Evolutionary conservation across 257 asterid genomes (phyloP), one percentile per base, ranked within the genome.

Genomic region (Capsicum baccatum): DNA sequence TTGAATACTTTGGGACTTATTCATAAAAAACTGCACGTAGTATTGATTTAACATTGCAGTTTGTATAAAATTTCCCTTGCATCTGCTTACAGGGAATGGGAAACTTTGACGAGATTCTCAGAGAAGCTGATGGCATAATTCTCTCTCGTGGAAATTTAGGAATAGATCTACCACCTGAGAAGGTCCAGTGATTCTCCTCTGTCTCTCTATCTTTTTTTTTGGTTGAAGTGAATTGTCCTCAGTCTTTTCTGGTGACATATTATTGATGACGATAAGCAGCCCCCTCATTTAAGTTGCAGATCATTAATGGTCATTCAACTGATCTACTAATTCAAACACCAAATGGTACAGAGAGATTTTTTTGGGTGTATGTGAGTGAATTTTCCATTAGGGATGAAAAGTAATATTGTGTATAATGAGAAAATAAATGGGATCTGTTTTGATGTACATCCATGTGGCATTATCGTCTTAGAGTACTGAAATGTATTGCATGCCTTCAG

Each of bases 71-170:
- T 62, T 79, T 73, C 83, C 56, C 13, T 83, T 35, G 67, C 44
- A 76, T 67, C 60, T 84, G 10, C 84, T 86, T 85, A 80, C 90
- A 96, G 98, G 99, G 99, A 80, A 89, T 96, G 84, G 92, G 92
- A 78, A 96, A 96, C 87, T 96, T 96, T 71, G 99, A 96, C 82
- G 98, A 96, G 95, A 96, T 96, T 89, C 92, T 96, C 37, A 87
- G 84, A 87, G 99, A 91, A 91, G 99, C 99, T 83, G 98, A 96
- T 90, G 99, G 97, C 62, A 93, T 96, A 85, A 96, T 96, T 79
- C 96, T 96, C 80, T 96, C 99, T 52, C 99, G 99, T 68, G 99
- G 99, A 67, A 96, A 96, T 86, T 93, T 94, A 84, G 99, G 99
- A 47, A 93, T 96, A 76, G 99, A 96, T 92, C 97, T 96, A 66